Conservation (phyloP, 2,329 filamentous ascomycete genomes). For the Bipolaris gigantea region DNA sequence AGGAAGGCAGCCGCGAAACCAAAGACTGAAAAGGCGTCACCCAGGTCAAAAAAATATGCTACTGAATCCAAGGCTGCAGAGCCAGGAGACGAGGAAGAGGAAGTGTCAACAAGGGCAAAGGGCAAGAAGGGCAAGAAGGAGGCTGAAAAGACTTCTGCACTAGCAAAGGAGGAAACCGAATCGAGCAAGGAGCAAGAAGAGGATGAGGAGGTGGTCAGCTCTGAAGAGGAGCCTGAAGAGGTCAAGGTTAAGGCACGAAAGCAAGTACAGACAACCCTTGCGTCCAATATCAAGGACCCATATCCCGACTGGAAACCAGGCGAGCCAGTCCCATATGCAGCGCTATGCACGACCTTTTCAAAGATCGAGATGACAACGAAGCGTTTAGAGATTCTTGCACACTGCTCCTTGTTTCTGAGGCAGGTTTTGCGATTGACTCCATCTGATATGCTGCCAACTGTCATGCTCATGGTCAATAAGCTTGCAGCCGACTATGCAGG, state of each 20-base stretch:
- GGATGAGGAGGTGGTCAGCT: conserved; percentile 54
- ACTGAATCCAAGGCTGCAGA: conserved; percentile 19
- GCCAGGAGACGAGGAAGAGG: conserved; percentile 28
- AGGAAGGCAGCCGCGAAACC: conserved; percentile 23
- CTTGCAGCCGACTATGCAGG: conserved; percentile 95
- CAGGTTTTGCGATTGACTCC: conserved; percentile 94
- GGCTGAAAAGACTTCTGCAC: conserved; percentile 25
- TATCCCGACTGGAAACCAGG: conserved; percentile 94
- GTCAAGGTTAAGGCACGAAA: conserved; percentile 74
- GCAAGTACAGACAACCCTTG: conserved; percentile 76
- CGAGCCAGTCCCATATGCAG: conserved; percentile 88
- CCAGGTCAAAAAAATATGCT: conserved; percentile 22
- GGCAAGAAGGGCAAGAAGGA: conserved; percentile 23
- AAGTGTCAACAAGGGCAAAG: conserved; percentile 17
- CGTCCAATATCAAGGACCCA: conserved; percentile 70
- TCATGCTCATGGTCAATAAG: conserved; percentile 97
- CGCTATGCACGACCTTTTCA: conserved; percentile 91
- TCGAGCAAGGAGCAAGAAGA: conserved; percentile 40
- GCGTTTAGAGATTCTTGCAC: conserved; percentile 80
- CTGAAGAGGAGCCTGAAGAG: conserved; percentile 68
- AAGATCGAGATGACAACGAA: conserved; percentile 94
- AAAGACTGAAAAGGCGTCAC: conserved; percentile 24
- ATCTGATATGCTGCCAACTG: conserved; percentile 80
- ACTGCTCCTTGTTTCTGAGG: conserved; percentile 86
- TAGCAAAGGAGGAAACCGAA: conserved; percentile 25